Evolutionary conservation across 441 rosid species (phyloP).

Genomic region (Metrosideros polymorpha): DNA sequence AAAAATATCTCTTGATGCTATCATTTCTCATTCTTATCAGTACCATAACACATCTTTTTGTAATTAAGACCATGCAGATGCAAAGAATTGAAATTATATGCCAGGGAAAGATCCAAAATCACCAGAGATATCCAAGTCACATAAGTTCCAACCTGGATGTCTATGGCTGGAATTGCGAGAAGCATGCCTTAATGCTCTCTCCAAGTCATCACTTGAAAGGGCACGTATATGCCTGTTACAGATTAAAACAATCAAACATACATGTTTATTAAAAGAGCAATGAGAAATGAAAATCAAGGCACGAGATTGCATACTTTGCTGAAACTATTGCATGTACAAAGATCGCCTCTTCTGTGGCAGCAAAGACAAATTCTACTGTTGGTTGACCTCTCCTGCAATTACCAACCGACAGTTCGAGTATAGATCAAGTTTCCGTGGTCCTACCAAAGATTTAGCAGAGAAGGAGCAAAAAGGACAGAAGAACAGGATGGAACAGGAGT

Average conservation of each 20-base stretch:
- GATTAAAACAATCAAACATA: constrained; percentile 10
- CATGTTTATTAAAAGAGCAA: background rate
- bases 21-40: background rate
- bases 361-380: constrained; percentile 83
- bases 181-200: constrained; percentile 52
- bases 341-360: constrained; percentile 95
- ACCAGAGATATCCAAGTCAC: background rate
- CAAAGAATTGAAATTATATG: constrained; percentile 7
- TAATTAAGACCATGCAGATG: background rate
- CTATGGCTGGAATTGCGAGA: constrained; percentile 44
- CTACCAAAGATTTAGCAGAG: background rate
- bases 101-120: background rate
- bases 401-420: background rate
- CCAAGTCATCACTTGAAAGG: constrained; percentile 77
- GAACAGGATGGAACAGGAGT: background rate
- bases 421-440: background rate
- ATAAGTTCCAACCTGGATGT: constrained; percentile 73
- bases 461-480: background rate
- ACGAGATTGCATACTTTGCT: constrained; percentile 65
- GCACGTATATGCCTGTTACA: constrained; percentile 68
- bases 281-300: constrained; percentile 4
- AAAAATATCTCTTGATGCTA: background rate
- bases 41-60: background rate
- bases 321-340: constrained; percentile 84
- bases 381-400: constrained; percentile 86